Evolutionary conservation across 306 rosid genomes (phyloP).

Genomic region (Adenanthera pavonina): DNA sequence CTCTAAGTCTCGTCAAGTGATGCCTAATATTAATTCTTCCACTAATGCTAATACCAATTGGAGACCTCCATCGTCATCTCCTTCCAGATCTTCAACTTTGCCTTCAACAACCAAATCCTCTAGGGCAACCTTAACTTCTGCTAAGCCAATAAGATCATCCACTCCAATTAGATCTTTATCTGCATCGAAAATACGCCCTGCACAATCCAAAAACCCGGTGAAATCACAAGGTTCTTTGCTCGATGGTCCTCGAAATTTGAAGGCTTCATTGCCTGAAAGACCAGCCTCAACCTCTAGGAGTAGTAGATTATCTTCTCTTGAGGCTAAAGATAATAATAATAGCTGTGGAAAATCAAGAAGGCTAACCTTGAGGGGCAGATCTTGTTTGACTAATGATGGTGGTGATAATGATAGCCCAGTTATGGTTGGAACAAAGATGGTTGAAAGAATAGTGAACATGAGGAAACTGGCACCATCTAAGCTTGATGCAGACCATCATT

Average conservation of each 20-base stretch:
- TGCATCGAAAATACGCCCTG: not conserved
- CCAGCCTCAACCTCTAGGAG: not conserved
- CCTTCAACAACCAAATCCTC: not conserved
- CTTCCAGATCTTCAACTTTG: not conserved
- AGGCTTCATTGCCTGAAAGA: not conserved
- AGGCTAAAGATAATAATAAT: not conserved
- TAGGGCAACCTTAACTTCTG: not conserved
- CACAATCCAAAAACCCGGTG: not conserved
- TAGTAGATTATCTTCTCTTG: not conserved
- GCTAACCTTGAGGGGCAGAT: conserved; percentile 50
- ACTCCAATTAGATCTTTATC: not conserved
- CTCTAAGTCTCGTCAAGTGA: not conserved
- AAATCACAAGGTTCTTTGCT: not conserved
- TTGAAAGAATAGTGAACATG: conserved; percentile 89
- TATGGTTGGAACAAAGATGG: conserved; percentile 82
- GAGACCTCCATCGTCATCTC: not conserved
- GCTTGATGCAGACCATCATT: conserved; percentile 55
- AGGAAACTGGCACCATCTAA: conserved; percentile 68
- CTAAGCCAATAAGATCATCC: not conserved
- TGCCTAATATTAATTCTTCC: not conserved
- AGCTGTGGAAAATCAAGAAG: conserved; percentile 14
- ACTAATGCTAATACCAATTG: not conserved
- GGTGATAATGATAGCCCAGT: conserved; percentile 77
- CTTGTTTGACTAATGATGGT: conserved; percentile 58
- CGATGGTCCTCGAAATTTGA: not conserved